Evolutionary conservation across 208 protist species (phyloP).

Genomic region (Tritrichomonas foetus): DNA sequence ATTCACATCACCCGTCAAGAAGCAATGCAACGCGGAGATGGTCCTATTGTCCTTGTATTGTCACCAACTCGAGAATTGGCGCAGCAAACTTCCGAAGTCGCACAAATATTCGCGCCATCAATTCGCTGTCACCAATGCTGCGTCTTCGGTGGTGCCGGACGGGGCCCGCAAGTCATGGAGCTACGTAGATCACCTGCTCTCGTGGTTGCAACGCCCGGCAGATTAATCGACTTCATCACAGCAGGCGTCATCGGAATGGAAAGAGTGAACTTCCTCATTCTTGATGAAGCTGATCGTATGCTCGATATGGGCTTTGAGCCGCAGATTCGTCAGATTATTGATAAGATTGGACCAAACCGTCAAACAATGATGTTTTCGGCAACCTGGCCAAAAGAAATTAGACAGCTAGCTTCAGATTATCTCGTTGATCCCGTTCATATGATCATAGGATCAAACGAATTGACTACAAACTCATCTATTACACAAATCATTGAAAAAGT

Average conservation of each 20-base stretch:
- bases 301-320: constrained; percentile 72
- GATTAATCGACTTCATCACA: constrained; percentile 72
- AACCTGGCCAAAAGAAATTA: constrained; percentile 79
- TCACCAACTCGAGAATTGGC: constrained; percentile 75
- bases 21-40: constrained; percentile 59
- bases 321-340: constrained; percentile 52
- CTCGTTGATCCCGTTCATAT: constrained; percentile 87
- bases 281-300: constrained; percentile 71
- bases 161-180: constrained; percentile 82
- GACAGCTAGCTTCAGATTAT: constrained; percentile 82
- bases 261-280: constrained; percentile 47
- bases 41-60: constrained; percentile 70
- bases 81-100: constrained; percentile 60
- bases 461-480: constrained; percentile 57
- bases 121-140: constrained; percentile 43
- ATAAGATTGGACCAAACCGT: not conserved
- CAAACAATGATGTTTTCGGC: constrained; percentile 59
- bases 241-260: constrained; percentile 53
- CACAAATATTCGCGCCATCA: constrained; percentile 46
- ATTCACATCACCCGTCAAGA: constrained; percentile 64
- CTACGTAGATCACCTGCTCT: constrained; percentile 83
- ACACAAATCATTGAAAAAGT: constrained; percentile 55
- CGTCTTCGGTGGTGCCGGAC: constrained; percentile 59
- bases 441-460: constrained; percentile 75
- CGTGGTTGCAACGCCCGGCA: constrained; percentile 74